Percentiles rank a stretch among this genome's conserved stretches.
These are phyloP conservation scores for Cystobasidiaceae sp. DNA, from an alignment of 1,284 basidiomycete genomes.

Conservation along the genomic window DNA sequence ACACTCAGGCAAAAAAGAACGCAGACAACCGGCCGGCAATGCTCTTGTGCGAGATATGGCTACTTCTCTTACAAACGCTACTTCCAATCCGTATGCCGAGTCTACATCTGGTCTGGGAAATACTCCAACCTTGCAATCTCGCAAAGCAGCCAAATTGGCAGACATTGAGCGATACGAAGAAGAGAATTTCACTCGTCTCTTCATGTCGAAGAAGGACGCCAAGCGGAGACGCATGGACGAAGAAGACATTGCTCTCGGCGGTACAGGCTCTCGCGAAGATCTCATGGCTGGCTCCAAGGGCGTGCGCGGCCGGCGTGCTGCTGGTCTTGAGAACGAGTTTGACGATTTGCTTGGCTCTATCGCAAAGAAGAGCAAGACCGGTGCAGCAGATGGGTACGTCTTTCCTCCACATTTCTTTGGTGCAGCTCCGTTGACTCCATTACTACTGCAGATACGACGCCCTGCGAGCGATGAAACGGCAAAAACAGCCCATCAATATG, in stretches of 20 bases:
- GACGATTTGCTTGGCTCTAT: conserved; percentile 48
- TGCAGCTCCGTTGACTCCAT: not conserved
- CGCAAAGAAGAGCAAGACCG: conserved; percentile 33
- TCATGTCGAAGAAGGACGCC: conserved; percentile 86
- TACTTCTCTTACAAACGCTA: conserved; percentile 53
- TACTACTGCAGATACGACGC: conserved; percentile 15
- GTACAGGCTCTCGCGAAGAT: conserved; percentile 39
- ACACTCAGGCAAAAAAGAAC: conserved; percentile 46
- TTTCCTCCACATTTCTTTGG: not conserved
- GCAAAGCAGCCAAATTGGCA: conserved; percentile 69
- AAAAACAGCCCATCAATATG: conserved; percentile 1
- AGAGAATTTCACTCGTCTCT: conserved; percentile 85
- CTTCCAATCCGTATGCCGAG: conserved; percentile 60
- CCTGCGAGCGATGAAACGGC: conserved; percentile 16
- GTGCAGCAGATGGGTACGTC: conserved; percentile 23
- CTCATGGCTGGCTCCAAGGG: conserved; percentile 35
- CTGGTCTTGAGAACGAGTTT: conserved; percentile 43
- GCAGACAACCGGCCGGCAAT: conserved; percentile 32
- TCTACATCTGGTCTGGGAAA: conserved; percentile 66
- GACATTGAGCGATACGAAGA: conserved; percentile 89
- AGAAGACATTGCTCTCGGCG: conserved; percentile 83
- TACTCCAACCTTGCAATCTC: conserved; percentile 49
- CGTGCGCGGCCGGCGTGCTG: conserved; percentile 50
- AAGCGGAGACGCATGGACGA: conserved; percentile 76
- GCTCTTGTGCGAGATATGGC: conserved; percentile 39